Conservation (phyloP, 2,329 filamentous ascomycete species). For the Myriosclerotinia curreyana region DNA sequence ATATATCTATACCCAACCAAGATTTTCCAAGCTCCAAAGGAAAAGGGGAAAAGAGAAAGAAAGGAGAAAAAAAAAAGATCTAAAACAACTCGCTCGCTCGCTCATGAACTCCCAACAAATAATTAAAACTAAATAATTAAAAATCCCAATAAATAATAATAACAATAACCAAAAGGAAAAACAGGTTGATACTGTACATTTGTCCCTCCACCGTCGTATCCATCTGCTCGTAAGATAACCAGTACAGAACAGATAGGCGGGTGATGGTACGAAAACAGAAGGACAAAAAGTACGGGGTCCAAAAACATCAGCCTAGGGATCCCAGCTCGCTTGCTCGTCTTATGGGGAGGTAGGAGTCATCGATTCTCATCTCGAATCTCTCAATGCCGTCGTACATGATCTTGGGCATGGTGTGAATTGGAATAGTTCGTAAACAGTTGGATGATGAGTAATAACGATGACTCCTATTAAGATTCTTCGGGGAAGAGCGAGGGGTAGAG, state of each 20-base stretch:
- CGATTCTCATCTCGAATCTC: background rate
- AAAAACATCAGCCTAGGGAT: background rate
- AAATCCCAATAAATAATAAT: background rate
- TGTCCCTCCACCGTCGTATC: background rate
- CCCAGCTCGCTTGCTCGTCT: background rate
- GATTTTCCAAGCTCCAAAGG: background rate
- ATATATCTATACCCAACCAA: slow-evolving; percentile 3
- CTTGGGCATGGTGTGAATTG: slow-evolving; percentile 14
- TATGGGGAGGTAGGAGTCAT: slow-evolving; percentile 9
- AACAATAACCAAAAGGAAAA: background rate
- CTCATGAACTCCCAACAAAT: background rate
- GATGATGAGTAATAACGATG: slow-evolving; percentile 9
- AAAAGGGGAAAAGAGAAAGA: background rate
- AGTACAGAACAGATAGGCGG: background rate
- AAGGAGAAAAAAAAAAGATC: background rate
- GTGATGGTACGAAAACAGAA: background rate
- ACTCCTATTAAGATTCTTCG: background rate
- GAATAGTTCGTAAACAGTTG: background rate
- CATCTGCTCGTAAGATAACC: background rate
- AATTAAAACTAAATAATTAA: background rate
- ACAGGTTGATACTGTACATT: background rate
- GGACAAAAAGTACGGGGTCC: slow-evolving; percentile 2
- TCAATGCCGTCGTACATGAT: slow-evolving; percentile 22
- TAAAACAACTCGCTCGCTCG: slow-evolving; percentile 3
- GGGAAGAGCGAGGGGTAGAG: background rate